Evolutionary conservation across 1,284 basidiomycete species (phyloP).

Genomic region (Malassezia pachydermatis): DNA sequence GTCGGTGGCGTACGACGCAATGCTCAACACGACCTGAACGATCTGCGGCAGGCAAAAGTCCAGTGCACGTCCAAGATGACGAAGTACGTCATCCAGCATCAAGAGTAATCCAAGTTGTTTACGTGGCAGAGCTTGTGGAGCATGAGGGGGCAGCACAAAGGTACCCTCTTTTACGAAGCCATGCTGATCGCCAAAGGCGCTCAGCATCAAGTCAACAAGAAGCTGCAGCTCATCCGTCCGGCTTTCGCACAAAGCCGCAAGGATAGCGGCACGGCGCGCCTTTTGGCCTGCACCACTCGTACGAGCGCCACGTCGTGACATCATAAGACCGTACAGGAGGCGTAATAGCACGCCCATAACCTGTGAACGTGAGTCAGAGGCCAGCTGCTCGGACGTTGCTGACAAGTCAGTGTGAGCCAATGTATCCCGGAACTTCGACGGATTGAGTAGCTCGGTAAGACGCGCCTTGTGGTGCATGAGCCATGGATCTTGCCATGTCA

Average conservation of each 20-base stretch:
- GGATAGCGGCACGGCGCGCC: slow-evolving; percentile 61
- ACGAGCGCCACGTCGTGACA: slow-evolving; percentile 65
- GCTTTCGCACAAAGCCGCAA: slow-evolving; percentile 64
- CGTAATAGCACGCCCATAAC: slow-evolving; percentile 68
- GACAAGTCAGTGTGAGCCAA: slow-evolving; percentile 57
- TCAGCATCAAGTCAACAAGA: slow-evolving; percentile 82
- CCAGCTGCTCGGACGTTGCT: slow-evolving; percentile 53
- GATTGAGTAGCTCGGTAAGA: slow-evolving; percentile 66
- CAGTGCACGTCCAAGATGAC: slow-evolving; percentile 32
- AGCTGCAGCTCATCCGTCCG: slow-evolving; percentile 64
- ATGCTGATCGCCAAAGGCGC: slow-evolving; percentile 55
- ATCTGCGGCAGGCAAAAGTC: slow-evolving; percentile 30
- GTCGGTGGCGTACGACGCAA: slow-evolving; percentile 31
- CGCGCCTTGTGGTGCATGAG: slow-evolving; percentile 61
- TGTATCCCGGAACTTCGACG: slow-evolving; percentile 77
- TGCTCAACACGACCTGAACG: slow-evolving; percentile 28
- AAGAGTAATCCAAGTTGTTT: slow-evolving; percentile 49
- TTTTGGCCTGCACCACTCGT: slow-evolving; percentile 55
- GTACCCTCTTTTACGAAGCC: slow-evolving; percentile 11
- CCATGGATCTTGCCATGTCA: slow-evolving; percentile 69
- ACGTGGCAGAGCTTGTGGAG: slow-evolving; percentile 20
- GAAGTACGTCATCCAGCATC: slow-evolving; percentile 40
- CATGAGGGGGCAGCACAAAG: slow-evolving; percentile 24
- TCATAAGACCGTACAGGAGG: slow-evolving; percentile 78
- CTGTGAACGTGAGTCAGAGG: slow-evolving; percentile 58